Percentiles rank a stretch among this genome's conserved stretches.
These are phyloP conservation scores for Cenchrus fungigraminus DNA, from an alignment of 176 grass and related monocot genomes.

Conservation along the genomic window DNA sequence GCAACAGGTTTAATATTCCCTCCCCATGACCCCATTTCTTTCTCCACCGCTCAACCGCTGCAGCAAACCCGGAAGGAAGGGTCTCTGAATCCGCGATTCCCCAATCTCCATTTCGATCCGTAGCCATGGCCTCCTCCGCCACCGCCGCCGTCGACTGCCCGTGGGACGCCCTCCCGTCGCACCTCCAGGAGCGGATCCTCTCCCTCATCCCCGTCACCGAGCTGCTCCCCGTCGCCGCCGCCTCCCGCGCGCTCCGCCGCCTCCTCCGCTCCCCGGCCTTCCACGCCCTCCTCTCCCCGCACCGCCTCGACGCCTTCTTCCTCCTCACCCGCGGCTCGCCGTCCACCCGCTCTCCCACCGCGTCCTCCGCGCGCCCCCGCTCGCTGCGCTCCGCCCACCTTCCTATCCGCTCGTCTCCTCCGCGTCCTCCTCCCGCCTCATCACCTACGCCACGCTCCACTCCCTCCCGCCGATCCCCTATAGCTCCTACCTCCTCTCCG, in stretches of 20 bases:
- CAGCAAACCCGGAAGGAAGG: background rate
- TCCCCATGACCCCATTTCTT: background rate
- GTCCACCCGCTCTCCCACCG: conserved; percentile 46
- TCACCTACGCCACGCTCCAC: conserved; percentile 7
- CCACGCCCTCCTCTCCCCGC: conserved; percentile 45
- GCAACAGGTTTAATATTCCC: too few relatives aligned
- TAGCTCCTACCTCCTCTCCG: conserved; percentile 43
- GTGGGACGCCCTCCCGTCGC: conserved; percentile 51
- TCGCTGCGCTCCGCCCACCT: background rate
- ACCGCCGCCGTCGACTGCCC: background rate
- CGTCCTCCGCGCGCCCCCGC: background rate
- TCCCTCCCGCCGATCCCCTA: conserved; percentile 17
- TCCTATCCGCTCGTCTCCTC: conserved; percentile 44
- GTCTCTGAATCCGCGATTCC: background rate
- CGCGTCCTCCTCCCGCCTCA: conserved; percentile 15
- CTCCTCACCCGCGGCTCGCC: conserved; percentile 25
- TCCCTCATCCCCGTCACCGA: conserved; percentile 51
- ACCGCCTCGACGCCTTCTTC: conserved; percentile 53
- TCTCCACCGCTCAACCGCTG: too few relatives aligned
- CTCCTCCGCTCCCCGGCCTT: conserved; percentile 53
- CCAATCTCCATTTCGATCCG: background rate
- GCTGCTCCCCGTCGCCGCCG: conserved; percentile 41
- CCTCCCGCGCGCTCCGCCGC: conserved; percentile 44
- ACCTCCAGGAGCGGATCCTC: conserved; percentile 56
- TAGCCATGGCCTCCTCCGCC: conserved; percentile 18